These are phyloP conservation scores for Hygrophila difformis DNA, from an alignment of 257 asterid genomes.

Conservation along the genomic window DNA sequence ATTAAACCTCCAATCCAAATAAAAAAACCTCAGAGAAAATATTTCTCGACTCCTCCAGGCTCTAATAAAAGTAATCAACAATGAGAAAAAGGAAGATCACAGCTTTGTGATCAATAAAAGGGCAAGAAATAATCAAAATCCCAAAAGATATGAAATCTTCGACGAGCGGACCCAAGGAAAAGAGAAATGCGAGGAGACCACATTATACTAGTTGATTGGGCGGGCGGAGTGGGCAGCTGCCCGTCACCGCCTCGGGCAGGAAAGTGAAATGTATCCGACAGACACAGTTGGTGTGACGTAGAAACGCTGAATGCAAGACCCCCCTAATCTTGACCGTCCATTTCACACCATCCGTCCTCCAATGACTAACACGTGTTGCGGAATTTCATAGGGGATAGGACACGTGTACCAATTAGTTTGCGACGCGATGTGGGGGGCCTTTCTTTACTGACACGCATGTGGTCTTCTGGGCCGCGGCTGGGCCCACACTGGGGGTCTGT, in stretches of 20 bases:
- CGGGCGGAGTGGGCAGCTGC: conserved; percentile 57
- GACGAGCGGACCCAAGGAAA: conserved; percentile 5
- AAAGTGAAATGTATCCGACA: conserved; percentile 45
- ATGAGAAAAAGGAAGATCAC: neutral
- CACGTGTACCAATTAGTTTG: conserved; percentile 54
- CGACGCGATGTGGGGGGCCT: conserved; percentile 26
- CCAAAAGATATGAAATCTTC: conserved; percentile 13
- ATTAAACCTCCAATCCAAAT: neutral
- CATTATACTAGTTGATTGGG: conserved; percentile 36
- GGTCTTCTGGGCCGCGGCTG: conserved; percentile 25
- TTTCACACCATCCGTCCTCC: neutral
- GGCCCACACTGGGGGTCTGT: conserved; percentile 20
- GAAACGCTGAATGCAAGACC: conserved; percentile 25
- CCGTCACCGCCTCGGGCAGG: conserved; percentile 86
- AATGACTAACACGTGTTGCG: conserved; percentile 47
- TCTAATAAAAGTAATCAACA: neutral
- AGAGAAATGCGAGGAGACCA: conserved; percentile 16
- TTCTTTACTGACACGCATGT: conserved; percentile 61
- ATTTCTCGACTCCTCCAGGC: neutral
- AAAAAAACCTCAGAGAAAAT: no score
- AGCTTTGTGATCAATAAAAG: neutral
- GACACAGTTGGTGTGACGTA: conserved; percentile 58
- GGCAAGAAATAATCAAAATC: neutral
- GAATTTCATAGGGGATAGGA: neutral
- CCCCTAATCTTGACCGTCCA: conserved; percentile 27